Evolutionary conservation across 2,329 filamentous ascomycete species (phyloP).

Genomic region (Cercospora sp.): DNA sequence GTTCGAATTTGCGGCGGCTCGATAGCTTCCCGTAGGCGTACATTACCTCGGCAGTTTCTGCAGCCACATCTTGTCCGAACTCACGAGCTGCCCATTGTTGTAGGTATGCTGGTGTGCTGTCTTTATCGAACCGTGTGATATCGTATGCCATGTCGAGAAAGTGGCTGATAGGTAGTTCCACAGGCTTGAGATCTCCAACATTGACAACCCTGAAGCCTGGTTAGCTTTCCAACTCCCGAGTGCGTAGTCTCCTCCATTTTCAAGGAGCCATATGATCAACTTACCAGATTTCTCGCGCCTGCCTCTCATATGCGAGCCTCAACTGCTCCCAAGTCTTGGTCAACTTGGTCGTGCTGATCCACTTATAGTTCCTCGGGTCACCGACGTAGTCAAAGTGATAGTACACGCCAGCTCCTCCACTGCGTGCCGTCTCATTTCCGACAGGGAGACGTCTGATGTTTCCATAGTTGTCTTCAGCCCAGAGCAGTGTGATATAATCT

Average conservation of each 20-base stretch:
- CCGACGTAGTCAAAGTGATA: conserved; percentile 67
- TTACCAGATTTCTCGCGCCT: conserved; percentile 57
- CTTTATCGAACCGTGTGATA: conserved; percentile 56
- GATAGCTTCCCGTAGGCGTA: conserved; percentile 59
- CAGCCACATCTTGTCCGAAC: conserved; percentile 53
- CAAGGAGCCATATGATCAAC: background rate
- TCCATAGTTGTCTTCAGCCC: conserved; percentile 65
- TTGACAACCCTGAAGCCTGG: conserved; percentile 59
- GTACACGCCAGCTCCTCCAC: conserved; percentile 66
- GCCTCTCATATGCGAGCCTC: conserved; percentile 59
- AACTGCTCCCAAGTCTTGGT: conserved; percentile 67
- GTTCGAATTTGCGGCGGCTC: conserved; percentile 62
- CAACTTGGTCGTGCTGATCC: conserved; percentile 67
- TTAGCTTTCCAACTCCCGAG: background rate
- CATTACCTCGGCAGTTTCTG: conserved; percentile 54
- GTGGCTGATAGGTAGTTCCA: conserved; percentile 50
- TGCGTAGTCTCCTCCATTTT: background rate
- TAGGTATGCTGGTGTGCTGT: conserved; percentile 59
- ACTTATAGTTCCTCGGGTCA: conserved; percentile 52
- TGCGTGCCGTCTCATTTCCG: conserved; percentile 58
- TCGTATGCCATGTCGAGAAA: conserved; percentile 70
- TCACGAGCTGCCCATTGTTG: conserved; percentile 57
- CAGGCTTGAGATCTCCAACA: conserved; percentile 65
- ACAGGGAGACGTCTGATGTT: conserved; percentile 64
- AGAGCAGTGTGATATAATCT: conserved; percentile 67